Base-by-base conservation (phyloP, 1,284 basidiomycete species). In the Ustilago curta region DNA sequence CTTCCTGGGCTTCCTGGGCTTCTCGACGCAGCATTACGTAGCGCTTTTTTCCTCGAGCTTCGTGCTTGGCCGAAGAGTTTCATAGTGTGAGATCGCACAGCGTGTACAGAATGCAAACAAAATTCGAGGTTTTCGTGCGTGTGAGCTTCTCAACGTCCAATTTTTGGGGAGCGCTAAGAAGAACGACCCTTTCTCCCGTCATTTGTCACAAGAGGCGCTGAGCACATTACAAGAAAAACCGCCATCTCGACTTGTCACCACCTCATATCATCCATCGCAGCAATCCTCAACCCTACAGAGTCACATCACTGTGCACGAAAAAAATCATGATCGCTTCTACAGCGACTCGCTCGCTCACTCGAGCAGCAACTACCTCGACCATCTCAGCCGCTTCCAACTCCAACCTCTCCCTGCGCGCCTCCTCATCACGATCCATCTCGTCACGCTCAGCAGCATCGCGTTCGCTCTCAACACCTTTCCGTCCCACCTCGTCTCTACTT, bases 391-490 rank as follows among this genome's bases (percentile, higher is more conserved):
- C 51, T 18, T 45, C 48, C 18, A 47, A 32, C 16, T 59, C 61
- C 12, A 49, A 23, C 11, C 23, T 27, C 54, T 25, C 23, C 21
- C 19, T 42, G 7, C 37, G 50, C 51, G 43, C 18, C 6, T 21
- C 50, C 6, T 31, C 43, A 14, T 37, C 35, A 14, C 35, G 35
- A 32, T 9, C 8, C 31, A 32, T 32, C 8, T 18, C 66, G 8
- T 44, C 47, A 7, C 45, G 44, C 1, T 56, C 60, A 27, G 66
- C 59, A 5, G 51, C 55, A 47, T 60, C 60, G 1, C 43, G 67
- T 4, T 70, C 70, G 2, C 58, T 80, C 25, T 72, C 70, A 8
- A 70, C 73, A 8, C 70, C 77, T 0, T 79, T 80, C 51, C 71
- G 77, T 11, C 70, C 71, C 0, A 77, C 49, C 2, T 62, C 55